Conservation (phyloP, 2,329 filamentous ascomycete genomes). For the Taxawa tesnikishii region DNA sequence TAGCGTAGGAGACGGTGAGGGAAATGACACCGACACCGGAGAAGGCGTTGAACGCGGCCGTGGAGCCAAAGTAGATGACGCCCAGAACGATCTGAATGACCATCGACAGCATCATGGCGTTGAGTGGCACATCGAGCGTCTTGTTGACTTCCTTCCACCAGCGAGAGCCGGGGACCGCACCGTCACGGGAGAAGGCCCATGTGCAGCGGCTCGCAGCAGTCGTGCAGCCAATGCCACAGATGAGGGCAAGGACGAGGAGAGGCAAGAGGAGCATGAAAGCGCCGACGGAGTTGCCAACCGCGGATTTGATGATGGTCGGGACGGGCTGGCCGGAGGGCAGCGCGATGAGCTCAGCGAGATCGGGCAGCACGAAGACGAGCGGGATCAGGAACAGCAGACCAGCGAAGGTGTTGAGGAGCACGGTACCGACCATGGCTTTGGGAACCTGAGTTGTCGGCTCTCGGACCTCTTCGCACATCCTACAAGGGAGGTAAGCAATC, state of each 20-base stretch:
- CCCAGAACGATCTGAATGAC: conserved; percentile 51
- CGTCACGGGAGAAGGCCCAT: conserved; percentile 60
- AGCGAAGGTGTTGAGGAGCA: conserved; percentile 53
- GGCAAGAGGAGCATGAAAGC: conserved; percentile 52
- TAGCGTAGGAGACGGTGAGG: conserved; percentile 55
- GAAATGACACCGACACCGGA: conserved; percentile 59
- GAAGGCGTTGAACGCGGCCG: conserved; percentile 54
- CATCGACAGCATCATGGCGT: conserved; percentile 63
- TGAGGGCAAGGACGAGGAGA: conserved; percentile 51
- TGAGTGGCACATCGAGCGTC: conserved; percentile 52
- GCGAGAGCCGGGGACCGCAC: conserved; percentile 51
- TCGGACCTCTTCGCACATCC: conserved; percentile 66
- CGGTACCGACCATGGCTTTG: conserved; percentile 57
- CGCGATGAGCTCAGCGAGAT: conserved; percentile 38
- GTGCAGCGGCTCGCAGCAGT: conserved; percentile 55
- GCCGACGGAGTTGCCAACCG: conserved; percentile 46
- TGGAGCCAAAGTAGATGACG: conserved; percentile 57
- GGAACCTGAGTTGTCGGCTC: conserved; percentile 56
- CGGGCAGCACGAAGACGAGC: conserved; percentile 56
- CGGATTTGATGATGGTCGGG: conserved; percentile 50
- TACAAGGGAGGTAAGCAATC: too few species aligned
- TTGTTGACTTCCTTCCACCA: conserved; percentile 50
- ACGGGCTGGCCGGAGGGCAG: conserved; percentile 48
- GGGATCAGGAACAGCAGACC: conserved; percentile 59
- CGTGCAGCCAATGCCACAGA: conserved; percentile 58